Percentiles rank a stretch among this genome's conserved stretches.
These are phyloP conservation scores for Metschnikowia cerradonensis DNA, from an alignment of 805 yeast genomes.

Conservation along the genomic window DNA sequence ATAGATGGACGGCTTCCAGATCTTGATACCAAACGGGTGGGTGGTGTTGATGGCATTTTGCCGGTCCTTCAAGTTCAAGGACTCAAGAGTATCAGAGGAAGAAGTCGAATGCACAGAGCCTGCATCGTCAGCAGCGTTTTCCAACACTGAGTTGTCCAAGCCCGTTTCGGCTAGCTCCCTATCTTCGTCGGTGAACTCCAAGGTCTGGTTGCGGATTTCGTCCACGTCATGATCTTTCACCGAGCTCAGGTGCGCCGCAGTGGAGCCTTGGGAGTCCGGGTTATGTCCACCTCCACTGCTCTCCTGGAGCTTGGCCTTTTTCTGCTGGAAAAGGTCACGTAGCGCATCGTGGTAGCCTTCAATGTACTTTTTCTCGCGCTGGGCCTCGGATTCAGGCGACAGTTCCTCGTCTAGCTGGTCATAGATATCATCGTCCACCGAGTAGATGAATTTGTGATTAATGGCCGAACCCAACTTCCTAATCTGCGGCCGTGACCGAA, in stretches of 20 bases:
- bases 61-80: constrained; percentile 83
- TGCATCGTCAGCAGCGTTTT: constrained; percentile 18
- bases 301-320: constrained; percentile 12
- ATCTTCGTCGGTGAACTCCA: constrained; percentile 4
- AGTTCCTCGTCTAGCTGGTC: constrained; percentile 51
- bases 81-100: constrained; percentile 58
- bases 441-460: constrained; percentile 45
- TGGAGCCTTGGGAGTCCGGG: not conserved
- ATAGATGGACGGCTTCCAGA: constrained; percentile 97
- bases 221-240: constrained; percentile 2
- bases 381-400: constrained; percentile 34
- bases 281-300: constrained; percentile 6
- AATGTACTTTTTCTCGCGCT: constrained; percentile 41
- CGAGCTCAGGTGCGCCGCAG: not conserved
- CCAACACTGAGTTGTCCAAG: constrained; percentile 10
- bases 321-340: constrained; percentile 32
- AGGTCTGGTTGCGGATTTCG: constrained; percentile 8
- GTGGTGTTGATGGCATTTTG: constrained; percentile 95
- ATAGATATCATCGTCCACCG: constrained; percentile 78
- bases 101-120: constrained; percentile 25
- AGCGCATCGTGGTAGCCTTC: constrained; percentile 76
- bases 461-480: constrained; percentile 23
- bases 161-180: constrained; percentile 8
- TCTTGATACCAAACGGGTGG: constrained; percentile 97
- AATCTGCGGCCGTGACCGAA: constrained; percentile 30